Percentiles rank a stretch among this genome's conserved stretches.
These are phyloP conservation scores for Paramecium caudatum DNA, from an alignment of 73 alveolate genomes.

Conservation along the genomic window DNA sequence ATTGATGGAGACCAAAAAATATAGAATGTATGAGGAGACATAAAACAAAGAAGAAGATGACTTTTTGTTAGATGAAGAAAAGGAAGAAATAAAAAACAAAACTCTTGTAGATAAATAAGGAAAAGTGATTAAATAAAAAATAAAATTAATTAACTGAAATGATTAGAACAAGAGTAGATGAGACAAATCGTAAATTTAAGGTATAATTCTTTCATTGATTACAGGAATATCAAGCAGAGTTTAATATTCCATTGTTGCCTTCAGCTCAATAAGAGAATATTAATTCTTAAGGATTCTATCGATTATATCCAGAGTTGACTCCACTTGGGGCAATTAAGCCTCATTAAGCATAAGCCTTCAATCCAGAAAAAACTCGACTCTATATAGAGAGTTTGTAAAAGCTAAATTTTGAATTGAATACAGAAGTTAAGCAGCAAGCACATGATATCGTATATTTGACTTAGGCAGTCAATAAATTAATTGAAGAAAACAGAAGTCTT, in stretches of 20 bases:
- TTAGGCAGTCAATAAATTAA: background rate
- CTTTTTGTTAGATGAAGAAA: slow-evolving; percentile 50
- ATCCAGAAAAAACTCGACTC: slow-evolving; percentile 36
- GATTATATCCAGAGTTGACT: slow-evolving; percentile 1
- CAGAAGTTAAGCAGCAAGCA: background rate
- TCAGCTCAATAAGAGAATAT: slow-evolving; percentile 1
- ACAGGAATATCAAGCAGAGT: slow-evolving; percentile 3
- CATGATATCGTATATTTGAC: background rate
- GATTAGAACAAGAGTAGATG: slow-evolving; percentile 17
- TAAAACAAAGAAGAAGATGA: slow-evolving; percentile 12
- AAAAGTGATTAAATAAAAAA: background rate
- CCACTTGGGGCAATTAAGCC: background rate
- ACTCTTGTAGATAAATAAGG: slow-evolving; percentile 24
- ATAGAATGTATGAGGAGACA: slow-evolving; percentile 3
- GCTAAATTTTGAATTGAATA: background rate
- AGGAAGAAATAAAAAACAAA: background rate
- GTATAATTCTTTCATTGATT: background rate
- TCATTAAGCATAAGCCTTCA: slow-evolving; percentile 15
- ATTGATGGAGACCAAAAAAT: background rate
- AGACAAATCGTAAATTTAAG: slow-evolving; percentile 10
- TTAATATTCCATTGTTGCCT: background rate
- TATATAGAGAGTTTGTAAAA: background rate
- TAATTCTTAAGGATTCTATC: background rate
- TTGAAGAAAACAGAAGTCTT: slow-evolving; percentile 65
- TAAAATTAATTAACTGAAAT: slow-evolving; percentile 4